Evolutionary conservation across 177 flowering plant species (phyloP), one percentile per base, ranked within the genome.

Genomic region (Tripterygium wilfordii): DNA sequence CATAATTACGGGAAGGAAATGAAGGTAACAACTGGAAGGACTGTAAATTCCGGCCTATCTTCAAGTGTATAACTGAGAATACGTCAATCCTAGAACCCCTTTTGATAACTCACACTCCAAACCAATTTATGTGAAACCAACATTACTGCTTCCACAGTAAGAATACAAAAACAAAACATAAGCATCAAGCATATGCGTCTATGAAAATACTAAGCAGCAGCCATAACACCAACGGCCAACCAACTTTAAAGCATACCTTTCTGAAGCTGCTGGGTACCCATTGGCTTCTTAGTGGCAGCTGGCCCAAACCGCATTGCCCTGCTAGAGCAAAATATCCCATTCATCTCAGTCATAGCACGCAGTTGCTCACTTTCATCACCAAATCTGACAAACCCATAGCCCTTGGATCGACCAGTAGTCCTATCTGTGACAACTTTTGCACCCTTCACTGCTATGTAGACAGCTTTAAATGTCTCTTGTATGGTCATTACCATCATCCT

Each of bases 341-440:
- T 86, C 99, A 92, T 92, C 58, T 88, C 96, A 42, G 62, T 66
- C 96, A 92, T 84, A 3, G 99, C 90, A 12, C 91, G 83, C 53
- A 73, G 0, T 40, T 89, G 97, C 42, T 92, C 99, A 46, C 55
- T 61, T 63, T 86, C 99, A 75, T 89, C 97, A 12, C 71, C 95
- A 81, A 92, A 92, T 50, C 76, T 79, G 27, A 92, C 96, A 81
- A 92, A 92, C 14, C 95, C 98, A 74, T 86, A 92, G 2, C 98
- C 98, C 67, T 88, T 92, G 1, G 98, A 74, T 8, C 95, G 96
- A 16, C 89, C 96, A 24, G 96, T 88, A 13, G 49, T 39, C 72
- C 92, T 82, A 59, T 92, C 98, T 27, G 83, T 86, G 16, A 88
- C 90, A 55, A 92, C 89, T 40, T 88, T 92, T 9, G 97, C 97